phyloP scores from a whole-genome alignment of 75 land plant species.

The Sequoia sempervirens region DNA sequence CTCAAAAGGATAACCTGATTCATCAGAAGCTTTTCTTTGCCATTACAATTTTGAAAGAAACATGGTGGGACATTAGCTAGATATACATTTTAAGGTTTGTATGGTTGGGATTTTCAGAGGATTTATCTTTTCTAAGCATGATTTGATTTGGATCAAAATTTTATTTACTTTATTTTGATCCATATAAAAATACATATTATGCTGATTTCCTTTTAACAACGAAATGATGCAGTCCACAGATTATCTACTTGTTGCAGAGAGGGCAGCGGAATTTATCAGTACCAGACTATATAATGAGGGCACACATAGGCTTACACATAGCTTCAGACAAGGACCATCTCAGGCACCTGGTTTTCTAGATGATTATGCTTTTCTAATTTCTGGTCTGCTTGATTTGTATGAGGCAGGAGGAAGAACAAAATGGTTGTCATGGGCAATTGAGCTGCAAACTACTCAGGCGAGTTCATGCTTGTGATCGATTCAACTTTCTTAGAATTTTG shows the following conservation, averaged over 20 bases:
- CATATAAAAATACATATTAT: neutral
- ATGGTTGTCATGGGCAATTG: slow-evolving; percentile 91
- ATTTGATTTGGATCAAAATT: neutral
- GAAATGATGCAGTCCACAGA: slow-evolving; percentile 57
- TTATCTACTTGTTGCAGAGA: slow-evolving; percentile 73
- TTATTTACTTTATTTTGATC: neutral
- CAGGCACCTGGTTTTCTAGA: slow-evolving; percentile 95
- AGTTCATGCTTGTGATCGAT: neutral
- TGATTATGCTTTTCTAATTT: slow-evolving; percentile 96
- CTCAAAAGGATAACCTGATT: neutral
- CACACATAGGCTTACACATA: slow-evolving; percentile 63
- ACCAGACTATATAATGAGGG: slow-evolving; percentile 59
- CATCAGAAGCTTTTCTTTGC: neutral
- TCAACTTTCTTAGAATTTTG: neutral
- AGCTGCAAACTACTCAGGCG: slow-evolving; percentile 87
- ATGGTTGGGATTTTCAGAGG: neutral
- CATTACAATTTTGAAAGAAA: neutral
- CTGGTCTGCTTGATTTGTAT: slow-evolving; percentile 82
- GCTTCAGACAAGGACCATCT: slow-evolving; percentile 85
- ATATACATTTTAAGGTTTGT: neutral
- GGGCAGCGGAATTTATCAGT: slow-evolving; percentile 73
- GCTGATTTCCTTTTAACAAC: neutral
- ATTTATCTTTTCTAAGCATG: neutral
- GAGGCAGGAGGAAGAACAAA: slow-evolving; percentile 68
- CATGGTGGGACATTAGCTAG: neutral